Conservation (phyloP, 257 asterid species). For the Datura wrightii region DNA sequence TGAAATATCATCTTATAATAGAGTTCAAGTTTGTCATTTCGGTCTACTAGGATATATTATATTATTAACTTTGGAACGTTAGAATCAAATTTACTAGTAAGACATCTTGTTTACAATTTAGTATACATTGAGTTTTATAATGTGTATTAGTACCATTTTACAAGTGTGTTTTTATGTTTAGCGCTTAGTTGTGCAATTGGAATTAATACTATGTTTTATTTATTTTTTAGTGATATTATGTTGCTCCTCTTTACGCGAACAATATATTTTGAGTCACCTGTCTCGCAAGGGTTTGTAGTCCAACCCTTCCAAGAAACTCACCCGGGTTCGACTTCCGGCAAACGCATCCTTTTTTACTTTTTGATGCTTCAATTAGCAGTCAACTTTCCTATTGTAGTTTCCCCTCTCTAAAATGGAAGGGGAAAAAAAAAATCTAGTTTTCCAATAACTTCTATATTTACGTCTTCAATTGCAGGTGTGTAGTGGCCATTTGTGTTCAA, state of each 20-base stretch:
- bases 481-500: not conserved
- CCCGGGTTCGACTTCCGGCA: constrained; percentile 99
- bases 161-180: no score
- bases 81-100: not conserved
- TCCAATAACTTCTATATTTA: not conserved
- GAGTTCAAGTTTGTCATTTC: not conserved
- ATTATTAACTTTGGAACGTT: not conserved
- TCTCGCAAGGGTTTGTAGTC: no score
- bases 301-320: constrained; percentile 99
- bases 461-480: not conserved
- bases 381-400: not conserved
- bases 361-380: not conserved
- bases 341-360: constrained; percentile 43
- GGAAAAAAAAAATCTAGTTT: not conserved
- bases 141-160: not conserved
- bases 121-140: not conserved
- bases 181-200: no score
- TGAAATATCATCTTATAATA: not conserved
- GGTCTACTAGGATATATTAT: not conserved
- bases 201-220: not conserved
- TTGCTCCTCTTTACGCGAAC: not conserved
- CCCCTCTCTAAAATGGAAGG: not conserved
- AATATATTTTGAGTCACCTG: no score
- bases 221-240: not conserved
- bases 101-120: not conserved